Conservation (phyloP, 148 eudicot species). For the Bassia scoparia region DNA sequence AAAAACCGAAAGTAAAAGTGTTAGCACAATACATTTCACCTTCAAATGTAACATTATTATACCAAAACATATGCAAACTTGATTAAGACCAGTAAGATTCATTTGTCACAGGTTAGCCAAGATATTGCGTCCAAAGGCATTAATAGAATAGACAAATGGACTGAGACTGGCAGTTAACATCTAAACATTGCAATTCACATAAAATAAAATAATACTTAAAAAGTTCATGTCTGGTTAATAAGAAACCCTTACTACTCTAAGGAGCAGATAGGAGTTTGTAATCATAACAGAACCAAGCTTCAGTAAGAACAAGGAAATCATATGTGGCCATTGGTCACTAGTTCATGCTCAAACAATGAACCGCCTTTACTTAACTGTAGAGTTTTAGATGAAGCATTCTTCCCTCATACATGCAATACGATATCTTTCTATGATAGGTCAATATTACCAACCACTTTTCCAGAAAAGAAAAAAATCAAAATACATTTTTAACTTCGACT, state of each 20-base stretch:
- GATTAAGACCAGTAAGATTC: not conserved
- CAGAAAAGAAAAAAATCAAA: not conserved
- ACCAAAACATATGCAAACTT: not conserved
- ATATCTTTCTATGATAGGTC: not conserved
- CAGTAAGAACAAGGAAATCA: not conserved
- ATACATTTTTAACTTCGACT: no score
- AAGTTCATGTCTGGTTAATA: not conserved
- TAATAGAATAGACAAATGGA: no score
- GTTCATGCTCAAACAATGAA: not conserved
- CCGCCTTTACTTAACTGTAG: not conserved
- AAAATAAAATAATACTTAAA: not conserved
- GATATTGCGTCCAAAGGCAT: not conserved
- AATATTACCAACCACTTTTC: not conserved
- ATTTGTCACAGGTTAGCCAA: not conserved
- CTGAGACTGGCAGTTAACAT: no score
- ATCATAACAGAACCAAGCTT: not conserved
- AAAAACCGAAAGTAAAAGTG: constrained; percentile 4
- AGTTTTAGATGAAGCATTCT: not conserved
- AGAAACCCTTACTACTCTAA: no score
- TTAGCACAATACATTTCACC: not conserved
- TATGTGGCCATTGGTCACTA: not conserved
- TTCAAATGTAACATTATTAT: not conserved
- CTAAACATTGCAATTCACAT: no score
- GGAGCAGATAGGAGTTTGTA: not conserved
- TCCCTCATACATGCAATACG: not conserved